phyloP scores from a whole-genome alignment of 2,329 filamentous ascomycete species.

The Claviceps purpurea region DNA sequence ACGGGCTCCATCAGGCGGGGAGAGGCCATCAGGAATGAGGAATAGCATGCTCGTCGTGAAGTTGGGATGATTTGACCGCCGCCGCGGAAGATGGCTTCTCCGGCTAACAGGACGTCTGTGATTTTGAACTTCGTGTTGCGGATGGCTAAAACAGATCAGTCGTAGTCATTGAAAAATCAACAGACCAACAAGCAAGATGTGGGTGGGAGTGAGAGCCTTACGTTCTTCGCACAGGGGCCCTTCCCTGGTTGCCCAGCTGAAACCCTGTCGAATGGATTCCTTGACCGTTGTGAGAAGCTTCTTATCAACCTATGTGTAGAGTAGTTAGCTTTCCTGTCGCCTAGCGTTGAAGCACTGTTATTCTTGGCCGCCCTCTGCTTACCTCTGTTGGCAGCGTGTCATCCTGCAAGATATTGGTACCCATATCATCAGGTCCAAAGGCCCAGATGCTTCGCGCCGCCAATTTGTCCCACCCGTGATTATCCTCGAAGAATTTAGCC shows the following conservation, averaged over 20 bases:
- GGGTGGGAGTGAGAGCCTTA: conserved; percentile 33
- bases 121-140: conserved; percentile 97
- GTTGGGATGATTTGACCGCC: conserved; percentile 97
- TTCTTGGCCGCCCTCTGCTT: conserved; percentile 14
- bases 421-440: conserved; percentile 89
- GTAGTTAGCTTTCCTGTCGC: not conserved
- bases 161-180: not conserved
- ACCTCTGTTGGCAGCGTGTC: conserved; percentile 86
- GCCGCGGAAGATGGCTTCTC: conserved; percentile 86
- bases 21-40: conserved; percentile 91
- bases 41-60: conserved; percentile 82
- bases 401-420: conserved; percentile 91
- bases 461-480: conserved; percentile 92
- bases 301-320: conserved; percentile 60
- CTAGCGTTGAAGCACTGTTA: too few species aligned
- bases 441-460: conserved; percentile 95
- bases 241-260: conserved; percentile 92
- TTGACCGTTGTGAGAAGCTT: conserved; percentile 76
- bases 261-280: conserved; percentile 89
- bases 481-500: conserved; percentile 93
- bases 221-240: conserved; percentile 95
- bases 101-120: conserved; percentile 75
- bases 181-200: not conserved
- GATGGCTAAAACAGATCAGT: conserved; percentile 47
- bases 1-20: conserved; percentile 94